Evolutionary conservation across 225 moss, liverwort and hornwort species (phyloP).

Genomic region (Physcomitrium patens): DNA sequence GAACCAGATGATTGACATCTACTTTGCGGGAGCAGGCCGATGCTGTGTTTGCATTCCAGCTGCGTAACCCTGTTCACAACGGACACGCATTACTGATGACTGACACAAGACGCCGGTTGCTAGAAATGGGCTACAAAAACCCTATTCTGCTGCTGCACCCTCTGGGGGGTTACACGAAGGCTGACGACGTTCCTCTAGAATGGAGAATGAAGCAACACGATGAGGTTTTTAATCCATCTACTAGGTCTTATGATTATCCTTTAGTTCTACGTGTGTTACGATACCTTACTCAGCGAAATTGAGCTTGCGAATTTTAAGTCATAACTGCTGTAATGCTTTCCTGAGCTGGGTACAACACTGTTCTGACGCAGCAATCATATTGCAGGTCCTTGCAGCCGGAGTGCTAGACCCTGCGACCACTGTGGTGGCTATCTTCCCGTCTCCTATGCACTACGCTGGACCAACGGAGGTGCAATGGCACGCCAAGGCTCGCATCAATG

Average conservation of each 20-base stretch:
- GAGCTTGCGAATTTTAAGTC: too few species aligned
- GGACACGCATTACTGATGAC: conserved; percentile 96
- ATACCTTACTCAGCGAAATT: too few species aligned
- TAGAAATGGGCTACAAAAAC: conserved; percentile 91
- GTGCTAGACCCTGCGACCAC: conserved; percentile 88
- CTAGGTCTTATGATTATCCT: background rate
- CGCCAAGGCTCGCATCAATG: conserved; percentile 97
- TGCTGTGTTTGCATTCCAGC: conserved; percentile 91
- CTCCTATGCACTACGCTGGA: conserved; percentile 97
- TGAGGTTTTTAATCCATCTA: conserved; percentile 44
- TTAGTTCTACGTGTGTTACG: background rate
- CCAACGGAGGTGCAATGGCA: conserved; percentile 99
- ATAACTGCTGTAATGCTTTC: background rate
- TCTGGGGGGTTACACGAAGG: conserved; percentile 89
- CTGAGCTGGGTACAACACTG: background rate
- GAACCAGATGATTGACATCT: too few species aligned
- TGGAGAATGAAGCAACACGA: conserved; percentile 99
- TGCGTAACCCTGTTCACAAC: conserved; percentile 91
- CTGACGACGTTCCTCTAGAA: conserved; percentile 84
- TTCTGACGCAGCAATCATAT: background rate
- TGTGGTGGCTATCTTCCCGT: conserved; percentile 93
- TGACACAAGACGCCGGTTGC: conserved; percentile 78
- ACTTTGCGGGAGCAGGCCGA: conserved; percentile 55
- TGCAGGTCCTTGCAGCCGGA: conserved; percentile 86
- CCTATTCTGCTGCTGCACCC: conserved; percentile 86